phyloP scores from a whole-genome alignment of 805 yeast species.

The Vanderwaltozyma tropicalis region DNA sequence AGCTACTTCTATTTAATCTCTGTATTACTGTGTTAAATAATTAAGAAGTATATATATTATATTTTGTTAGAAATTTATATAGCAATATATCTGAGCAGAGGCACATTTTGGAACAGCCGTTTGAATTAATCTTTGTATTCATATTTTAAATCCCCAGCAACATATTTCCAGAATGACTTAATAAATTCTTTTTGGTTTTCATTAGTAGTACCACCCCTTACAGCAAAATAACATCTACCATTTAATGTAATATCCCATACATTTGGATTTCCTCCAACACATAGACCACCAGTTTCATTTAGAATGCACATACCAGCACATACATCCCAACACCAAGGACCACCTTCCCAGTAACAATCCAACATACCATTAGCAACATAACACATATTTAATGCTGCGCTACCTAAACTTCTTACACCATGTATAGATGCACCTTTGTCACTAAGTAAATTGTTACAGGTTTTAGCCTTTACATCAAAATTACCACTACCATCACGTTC shows the following conservation, averaged over 20 bases:
- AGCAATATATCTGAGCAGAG: no score
- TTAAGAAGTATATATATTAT: no score
- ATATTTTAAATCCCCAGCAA: conserved; percentile 37
- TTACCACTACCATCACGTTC: conserved; percentile 50
- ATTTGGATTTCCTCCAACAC: conserved; percentile 46
- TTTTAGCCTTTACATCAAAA: conserved; percentile 39
- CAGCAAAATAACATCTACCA: conserved; percentile 45
- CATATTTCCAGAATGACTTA: conserved; percentile 41
- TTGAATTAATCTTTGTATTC: not conserved
- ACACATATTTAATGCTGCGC: conserved; percentile 55
- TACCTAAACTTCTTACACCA: conserved; percentile 52
- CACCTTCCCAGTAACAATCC: conserved; percentile 62
- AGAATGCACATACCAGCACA: conserved; percentile 59
- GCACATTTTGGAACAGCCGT: no score
- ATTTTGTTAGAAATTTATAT: no score
- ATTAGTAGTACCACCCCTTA: conserved; percentile 37
- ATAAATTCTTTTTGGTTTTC: conserved; percentile 37
- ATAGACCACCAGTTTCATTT: conserved; percentile 47
- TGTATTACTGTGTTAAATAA: no score
- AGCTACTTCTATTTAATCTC: no score
- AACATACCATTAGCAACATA: conserved; percentile 48
- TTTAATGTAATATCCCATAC: conserved; percentile 41
- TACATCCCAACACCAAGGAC: conserved; percentile 62
- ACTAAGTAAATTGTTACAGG: conserved; percentile 36
- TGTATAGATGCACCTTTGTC: conserved; percentile 49